These are phyloP conservation scores for Xylaria polymorpha DNA, from an alignment of 2,329 filamentous ascomycete genomes.

Conservation along the genomic window DNA sequence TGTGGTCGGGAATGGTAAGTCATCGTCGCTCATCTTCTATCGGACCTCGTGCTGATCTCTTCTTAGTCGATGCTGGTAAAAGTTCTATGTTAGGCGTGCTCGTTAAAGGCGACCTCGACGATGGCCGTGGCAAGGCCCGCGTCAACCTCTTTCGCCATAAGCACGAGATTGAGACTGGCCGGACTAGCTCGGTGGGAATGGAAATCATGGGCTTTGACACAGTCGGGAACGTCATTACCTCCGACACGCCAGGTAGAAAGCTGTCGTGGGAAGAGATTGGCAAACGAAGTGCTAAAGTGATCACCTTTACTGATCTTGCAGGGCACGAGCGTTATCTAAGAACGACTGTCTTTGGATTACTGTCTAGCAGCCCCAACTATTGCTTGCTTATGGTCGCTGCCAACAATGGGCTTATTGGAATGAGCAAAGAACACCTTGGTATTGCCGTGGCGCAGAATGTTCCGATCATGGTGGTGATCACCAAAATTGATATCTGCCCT, in stretches of 20 bases:
- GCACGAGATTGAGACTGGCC: slow-evolving; percentile 94
- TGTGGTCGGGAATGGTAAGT: slow-evolving; percentile 88
- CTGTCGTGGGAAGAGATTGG: slow-evolving; percentile 98
- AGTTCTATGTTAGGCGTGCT: slow-evolving; percentile 95
- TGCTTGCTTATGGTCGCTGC: slow-evolving; percentile 98
- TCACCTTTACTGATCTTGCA: slow-evolving; percentile 93
- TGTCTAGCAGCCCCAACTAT: slow-evolving; percentile 96
- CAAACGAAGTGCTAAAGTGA: slow-evolving; percentile 93
- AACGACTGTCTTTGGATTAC: slow-evolving; percentile 93
- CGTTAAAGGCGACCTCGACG: slow-evolving; percentile 94
- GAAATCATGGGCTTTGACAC: slow-evolving; percentile 99
- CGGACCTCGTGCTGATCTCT: slow-evolving; percentile 10
- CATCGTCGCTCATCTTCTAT: slow-evolving; percentile 23
- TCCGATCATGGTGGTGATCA: slow-evolving; percentile 96
- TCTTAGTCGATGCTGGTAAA: slow-evolving; percentile 89
- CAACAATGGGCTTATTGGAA: slow-evolving; percentile 95
- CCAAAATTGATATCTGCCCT: slow-evolving; percentile 98
- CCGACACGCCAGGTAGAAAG: slow-evolving; percentile 81
- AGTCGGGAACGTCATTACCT: slow-evolving; percentile 82
- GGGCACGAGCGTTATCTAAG: slow-evolving; percentile 95
- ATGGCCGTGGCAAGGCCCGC: slow-evolving; percentile 91
- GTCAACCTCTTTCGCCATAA: slow-evolving; percentile 98
- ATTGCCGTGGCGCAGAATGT: slow-evolving; percentile 96
- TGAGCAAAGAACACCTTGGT: slow-evolving; percentile 98
- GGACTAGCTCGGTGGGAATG: slow-evolving; percentile 97